Evolutionary conservation across 192 early-diverging fungal genomes (phyloP).

Genomic region (Backusella circina): DNA sequence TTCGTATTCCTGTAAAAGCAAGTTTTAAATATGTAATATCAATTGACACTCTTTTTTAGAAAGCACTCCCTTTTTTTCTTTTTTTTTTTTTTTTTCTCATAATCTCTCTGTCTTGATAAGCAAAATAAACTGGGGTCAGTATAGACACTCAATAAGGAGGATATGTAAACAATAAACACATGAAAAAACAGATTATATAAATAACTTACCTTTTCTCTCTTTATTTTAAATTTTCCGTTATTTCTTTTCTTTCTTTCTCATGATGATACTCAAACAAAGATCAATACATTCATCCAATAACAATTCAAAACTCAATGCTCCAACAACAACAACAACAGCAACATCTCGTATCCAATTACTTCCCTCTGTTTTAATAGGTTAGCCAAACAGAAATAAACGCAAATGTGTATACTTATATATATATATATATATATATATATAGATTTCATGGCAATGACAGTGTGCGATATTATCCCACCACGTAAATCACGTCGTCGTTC

Average conservation of each 20-base stretch:
- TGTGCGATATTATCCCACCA: conserved; percentile 13
- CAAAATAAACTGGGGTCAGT: not conserved
- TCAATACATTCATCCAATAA: not conserved
- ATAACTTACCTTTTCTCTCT: not conserved
- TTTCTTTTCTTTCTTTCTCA: not conserved
- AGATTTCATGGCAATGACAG: conserved; percentile 18
- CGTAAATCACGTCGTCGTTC: not conserved
- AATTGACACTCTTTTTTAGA: too few species aligned
- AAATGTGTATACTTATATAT: not conserved
- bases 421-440: not conserved
- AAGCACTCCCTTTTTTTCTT: not conserved
- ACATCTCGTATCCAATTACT: not conserved
- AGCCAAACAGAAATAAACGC: too few species aligned
- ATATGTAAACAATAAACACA: not conserved
- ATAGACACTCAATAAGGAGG: not conserved
- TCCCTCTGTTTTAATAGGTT: conserved; percentile 10
- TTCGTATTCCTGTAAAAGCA: not conserved
- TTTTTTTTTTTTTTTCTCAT: not conserved
- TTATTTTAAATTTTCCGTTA: not conserved
- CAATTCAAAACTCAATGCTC: not conserved
- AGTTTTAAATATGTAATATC: too few species aligned
- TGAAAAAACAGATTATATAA: not conserved
- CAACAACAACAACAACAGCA: not conserved
- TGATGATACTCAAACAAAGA: not conserved
- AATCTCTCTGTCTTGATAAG: not conserved